Conservation (phyloP, 2,329 filamentous ascomycete species). For the Verticillium alfalfae region DNA sequence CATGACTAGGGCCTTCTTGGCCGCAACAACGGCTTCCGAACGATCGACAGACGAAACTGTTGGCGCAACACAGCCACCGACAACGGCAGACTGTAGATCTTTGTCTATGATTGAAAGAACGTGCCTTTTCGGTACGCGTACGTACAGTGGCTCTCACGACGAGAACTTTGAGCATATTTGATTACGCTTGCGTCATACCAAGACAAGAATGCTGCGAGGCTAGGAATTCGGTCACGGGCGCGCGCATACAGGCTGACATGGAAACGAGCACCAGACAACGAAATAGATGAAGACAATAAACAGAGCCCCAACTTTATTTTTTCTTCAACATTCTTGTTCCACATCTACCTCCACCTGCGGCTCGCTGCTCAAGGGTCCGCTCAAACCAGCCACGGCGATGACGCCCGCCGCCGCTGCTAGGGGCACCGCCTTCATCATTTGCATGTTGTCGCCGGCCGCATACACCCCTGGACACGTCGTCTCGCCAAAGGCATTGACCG, state of each 20-base stretch:
- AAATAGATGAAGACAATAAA: background rate
- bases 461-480: slow-evolving; percentile 46
- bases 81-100: background rate
- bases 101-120: too few relatives aligned
- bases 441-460: slow-evolving; percentile 45
- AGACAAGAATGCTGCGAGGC: too few relatives aligned
- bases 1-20: too few relatives aligned
- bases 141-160: background rate
- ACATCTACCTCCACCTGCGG: slow-evolving; percentile 1
- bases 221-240: too few relatives aligned
- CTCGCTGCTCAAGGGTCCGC: slow-evolving; percentile 6
- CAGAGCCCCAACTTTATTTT: slow-evolving; percentile 20
- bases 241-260: too few relatives aligned
- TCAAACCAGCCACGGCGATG: slow-evolving; percentile 19
- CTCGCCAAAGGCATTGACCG: slow-evolving; percentile 36
- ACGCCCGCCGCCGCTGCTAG: slow-evolving; percentile 21
- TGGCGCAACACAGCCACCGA: background rate
- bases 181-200: too few relatives aligned
- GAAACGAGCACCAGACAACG: too few relatives aligned
- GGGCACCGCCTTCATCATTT: slow-evolving; percentile 20
- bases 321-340: background rate
- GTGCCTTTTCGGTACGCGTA: background rate
- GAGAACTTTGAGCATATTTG: background rate
- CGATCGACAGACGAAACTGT: background rate
- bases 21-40: background rate